Evolutionary conservation across 1,284 basidiomycete species (phyloP).

Genomic region (Cryptococcus floricola): DNA sequence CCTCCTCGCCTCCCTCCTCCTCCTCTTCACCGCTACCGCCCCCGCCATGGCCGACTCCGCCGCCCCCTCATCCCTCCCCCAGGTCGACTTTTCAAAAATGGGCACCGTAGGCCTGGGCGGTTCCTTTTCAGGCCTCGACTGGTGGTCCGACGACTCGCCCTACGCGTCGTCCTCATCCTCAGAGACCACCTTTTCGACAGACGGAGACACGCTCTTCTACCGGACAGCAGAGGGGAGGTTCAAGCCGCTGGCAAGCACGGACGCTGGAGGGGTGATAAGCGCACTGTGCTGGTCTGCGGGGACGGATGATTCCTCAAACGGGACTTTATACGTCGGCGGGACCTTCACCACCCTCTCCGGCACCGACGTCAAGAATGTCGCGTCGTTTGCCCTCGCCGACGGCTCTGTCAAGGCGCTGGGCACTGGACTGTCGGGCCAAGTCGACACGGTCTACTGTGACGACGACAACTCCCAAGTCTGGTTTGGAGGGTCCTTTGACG

Average conservation of each 20-base stretch:
- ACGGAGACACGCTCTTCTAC: slow-evolving; percentile 38
- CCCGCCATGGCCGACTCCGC: slow-evolving; percentile 26
- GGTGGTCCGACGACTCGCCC: slow-evolving; percentile 36
- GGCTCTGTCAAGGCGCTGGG: slow-evolving; percentile 23
- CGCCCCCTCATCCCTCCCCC: slow-evolving; percentile 62
- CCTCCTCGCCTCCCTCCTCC: slow-evolving; percentile 9
- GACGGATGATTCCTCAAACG: slow-evolving; percentile 22
- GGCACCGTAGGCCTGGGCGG: slow-evolving; percentile 82
- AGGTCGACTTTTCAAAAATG: slow-evolving; percentile 86
- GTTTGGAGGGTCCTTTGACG: slow-evolving; percentile 73
- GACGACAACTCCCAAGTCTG: slow-evolving; percentile 65
- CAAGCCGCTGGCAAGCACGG: slow-evolving; percentile 32
- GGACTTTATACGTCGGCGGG: slow-evolving; percentile 43
- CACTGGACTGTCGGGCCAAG: slow-evolving; percentile 58
- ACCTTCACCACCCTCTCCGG: slow-evolving; percentile 35
- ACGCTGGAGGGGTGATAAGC: slow-evolving; percentile 39
- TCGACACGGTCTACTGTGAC: slow-evolving; percentile 81
- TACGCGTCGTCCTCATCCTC: slow-evolving; percentile 27
- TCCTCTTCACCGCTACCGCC: slow-evolving; percentile 17
- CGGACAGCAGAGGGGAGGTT: slow-evolving; percentile 22
- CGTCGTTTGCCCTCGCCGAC: slow-evolving; percentile 29
- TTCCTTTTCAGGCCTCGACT: slow-evolving; percentile 75
- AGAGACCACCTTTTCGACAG: slow-evolving; percentile 28
- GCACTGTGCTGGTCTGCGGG: slow-evolving; percentile 38
- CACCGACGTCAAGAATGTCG: slow-evolving; percentile 30